Percentiles rank a stretch among this genome's conserved stretches.
These are phyloP conservation scores for Hymenoscyphus salicellus DNA, from an alignment of 2,329 filamentous ascomycete genomes.

Conservation along the genomic window DNA sequence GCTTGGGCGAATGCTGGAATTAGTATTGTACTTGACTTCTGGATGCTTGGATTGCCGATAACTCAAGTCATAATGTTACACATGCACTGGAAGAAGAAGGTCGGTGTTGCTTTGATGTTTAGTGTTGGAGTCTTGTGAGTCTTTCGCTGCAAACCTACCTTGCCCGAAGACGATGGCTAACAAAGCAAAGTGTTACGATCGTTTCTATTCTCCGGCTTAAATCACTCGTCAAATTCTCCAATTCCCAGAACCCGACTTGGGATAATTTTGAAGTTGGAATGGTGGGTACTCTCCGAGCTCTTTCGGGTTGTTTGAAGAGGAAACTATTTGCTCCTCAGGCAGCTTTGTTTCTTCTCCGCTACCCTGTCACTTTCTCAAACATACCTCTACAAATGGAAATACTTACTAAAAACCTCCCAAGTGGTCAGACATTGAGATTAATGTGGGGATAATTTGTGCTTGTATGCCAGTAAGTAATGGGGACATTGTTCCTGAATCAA, in stretches of 20 bases:
- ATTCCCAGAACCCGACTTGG: conserved; percentile 51
- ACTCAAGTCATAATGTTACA: conserved; percentile 3
- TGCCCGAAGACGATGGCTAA: neutral
- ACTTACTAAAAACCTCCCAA: too few relatives aligned
- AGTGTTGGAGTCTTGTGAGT: conserved; percentile 14
- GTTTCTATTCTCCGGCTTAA: conserved; percentile 10
- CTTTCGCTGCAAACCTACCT: neutral
- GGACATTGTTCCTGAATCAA: too few relatives aligned
- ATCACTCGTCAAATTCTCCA: conserved; percentile 9
- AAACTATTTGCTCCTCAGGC: too few relatives aligned
- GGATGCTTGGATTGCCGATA: conserved; percentile 11
- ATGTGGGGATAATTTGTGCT: conserved; percentile 83
- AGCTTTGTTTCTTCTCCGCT: too few relatives aligned
- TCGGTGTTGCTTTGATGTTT: conserved; percentile 13
- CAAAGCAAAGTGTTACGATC: conserved; percentile 9
- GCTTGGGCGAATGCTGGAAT: conserved; percentile 24
- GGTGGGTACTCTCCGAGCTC: too few relatives aligned
- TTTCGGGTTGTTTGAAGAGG: too few relatives aligned
- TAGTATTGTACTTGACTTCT: conserved; percentile 9
- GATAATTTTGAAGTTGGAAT: conserved; percentile 64
- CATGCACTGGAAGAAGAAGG: conserved; percentile 10
- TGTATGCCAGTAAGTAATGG: conserved; percentile 62
- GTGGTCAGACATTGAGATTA: conserved; percentile 93
- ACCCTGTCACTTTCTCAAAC: too few relatives aligned
- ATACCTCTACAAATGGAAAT: too few relatives aligned